Evolutionary conservation across 768 basidiomycete species (phyloP).

Genomic region (Suillus occidentalis): DNA sequence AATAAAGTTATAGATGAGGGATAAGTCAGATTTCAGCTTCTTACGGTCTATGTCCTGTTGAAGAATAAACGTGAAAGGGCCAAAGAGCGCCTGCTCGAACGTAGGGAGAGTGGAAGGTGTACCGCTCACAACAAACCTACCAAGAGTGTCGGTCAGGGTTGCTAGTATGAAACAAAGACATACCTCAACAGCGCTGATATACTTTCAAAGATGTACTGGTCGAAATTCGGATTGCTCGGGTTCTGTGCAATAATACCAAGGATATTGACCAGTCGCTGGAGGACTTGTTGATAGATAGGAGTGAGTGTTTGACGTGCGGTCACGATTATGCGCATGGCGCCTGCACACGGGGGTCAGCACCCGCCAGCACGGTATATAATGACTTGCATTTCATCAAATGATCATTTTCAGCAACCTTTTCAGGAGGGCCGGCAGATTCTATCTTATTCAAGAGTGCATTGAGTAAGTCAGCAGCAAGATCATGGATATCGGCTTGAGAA

Average conservation of each 20-base stretch:
- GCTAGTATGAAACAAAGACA: slow-evolving; percentile 10
- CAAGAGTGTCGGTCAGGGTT: slow-evolving; percentile 3
- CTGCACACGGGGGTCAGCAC: slow-evolving; percentile 40
- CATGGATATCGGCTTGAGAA: slow-evolving; percentile 81
- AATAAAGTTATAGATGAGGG: neutral
- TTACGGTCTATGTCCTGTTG: slow-evolving; percentile 92
- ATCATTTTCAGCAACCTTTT: slow-evolving; percentile 96
- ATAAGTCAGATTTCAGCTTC: slow-evolving; percentile 19
- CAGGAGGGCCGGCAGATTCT: slow-evolving; percentile 74
- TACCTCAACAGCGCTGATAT: slow-evolving; percentile 91
- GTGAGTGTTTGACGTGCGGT: slow-evolving; percentile 81
- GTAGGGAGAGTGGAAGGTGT: slow-evolving; percentile 62
- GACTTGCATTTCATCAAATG: slow-evolving; percentile 93
- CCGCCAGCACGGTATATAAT: neutral
- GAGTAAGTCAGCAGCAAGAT: slow-evolving; percentile 73
- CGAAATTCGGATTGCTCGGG: slow-evolving; percentile 96
- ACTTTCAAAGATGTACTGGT: slow-evolving; percentile 96
- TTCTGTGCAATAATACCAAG: slow-evolving; percentile 90
- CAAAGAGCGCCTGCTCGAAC: slow-evolving; percentile 84
- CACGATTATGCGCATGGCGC: slow-evolving; percentile 90
- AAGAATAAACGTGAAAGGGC: slow-evolving; percentile 83
- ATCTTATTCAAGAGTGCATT: slow-evolving; percentile 76
- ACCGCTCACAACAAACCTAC: slow-evolving; percentile 78
- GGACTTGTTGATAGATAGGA: slow-evolving; percentile 61
- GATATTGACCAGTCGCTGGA: slow-evolving; percentile 77